Evolutionary conservation across 805 yeast species (phyloP).

Genomic region (Candida nemodendra): DNA sequence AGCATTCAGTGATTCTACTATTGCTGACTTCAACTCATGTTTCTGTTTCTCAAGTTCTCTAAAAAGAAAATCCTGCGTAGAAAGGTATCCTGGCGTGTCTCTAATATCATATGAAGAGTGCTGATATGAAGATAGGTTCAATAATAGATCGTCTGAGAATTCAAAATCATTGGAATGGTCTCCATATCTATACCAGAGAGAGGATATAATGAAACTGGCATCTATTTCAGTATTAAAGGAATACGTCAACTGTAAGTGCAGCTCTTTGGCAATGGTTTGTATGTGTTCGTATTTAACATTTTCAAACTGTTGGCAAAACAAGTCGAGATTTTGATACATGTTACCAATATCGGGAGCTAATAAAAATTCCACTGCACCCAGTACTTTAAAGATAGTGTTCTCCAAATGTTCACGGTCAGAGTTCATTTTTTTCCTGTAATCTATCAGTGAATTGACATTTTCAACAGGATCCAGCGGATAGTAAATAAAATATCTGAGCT

Average conservation of each 20-base stretch:
- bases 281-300: slow-evolving; percentile 3
- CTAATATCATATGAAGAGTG: no score
- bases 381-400: slow-evolving; percentile 1
- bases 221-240: slow-evolving; percentile 6
- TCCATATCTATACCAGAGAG: slow-evolving; percentile 17
- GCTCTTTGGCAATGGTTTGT: slow-evolving; percentile 1
- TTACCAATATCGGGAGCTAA: slow-evolving; percentile 7
- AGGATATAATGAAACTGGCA: slow-evolving; percentile 13
- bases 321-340: slow-evolving; percentile 1
- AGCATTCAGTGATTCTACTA: background rate
- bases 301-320: slow-evolving; percentile 2
- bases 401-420: slow-evolving; percentile 2
- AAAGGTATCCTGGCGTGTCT: slow-evolving; percentile 6
- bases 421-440: no score
- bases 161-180: slow-evolving; percentile 1
- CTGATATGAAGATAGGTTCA: background rate
- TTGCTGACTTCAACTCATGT: background rate
- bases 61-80: slow-evolving; percentile 8
- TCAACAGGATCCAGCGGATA: slow-evolving; percentile 45
- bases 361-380: slow-evolving; percentile 2
- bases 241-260: slow-evolving; percentile 3
- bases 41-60: slow-evolving; percentile 1
- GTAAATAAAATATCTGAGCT: slow-evolving; percentile 27
- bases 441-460: slow-evolving; percentile 28
- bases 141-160: background rate